Base-by-base conservation (phyloP, 73 alveolate genomes). In the Paramecium octaurelia region DNA sequence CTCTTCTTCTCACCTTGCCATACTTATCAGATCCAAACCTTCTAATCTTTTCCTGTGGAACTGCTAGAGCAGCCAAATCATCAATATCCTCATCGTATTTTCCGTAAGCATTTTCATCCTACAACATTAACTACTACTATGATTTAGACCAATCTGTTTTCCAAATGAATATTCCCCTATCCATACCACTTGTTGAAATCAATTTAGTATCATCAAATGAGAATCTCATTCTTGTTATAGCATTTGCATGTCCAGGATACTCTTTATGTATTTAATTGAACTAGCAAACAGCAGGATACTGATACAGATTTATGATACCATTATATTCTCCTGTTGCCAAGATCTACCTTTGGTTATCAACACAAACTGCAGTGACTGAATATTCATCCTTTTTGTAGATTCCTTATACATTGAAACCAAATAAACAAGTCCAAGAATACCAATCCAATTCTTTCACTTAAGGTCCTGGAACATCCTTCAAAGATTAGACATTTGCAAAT, bases 321-420 rank as follows among this genome's bases (percentile, higher is more conserved):
- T 93, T 92, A 84, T 96, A 99, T 93, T 98, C 99, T 8, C 98
- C 99, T 4, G 99, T 95, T 24, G 99, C 99, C 11, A 98, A 96
- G 4, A 97, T 92, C 29, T 91, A 86, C 71, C 95, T 85, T 50
- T 95, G 83, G 27, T 93, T 80, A 40, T 98, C 94, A 60, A 97
- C 95, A 85, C 99, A 94, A 21, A 96, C 97, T 38, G 98, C 92
- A 83, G 97, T 97, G 0, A 97, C 99, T 86, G 95, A 96, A 94
- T 97, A 94, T 64, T 97, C 97, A 86, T 98, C 99, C n/a, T 97
- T 98, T 46, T 98, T 98, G 98, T 98, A 98, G 7, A 97, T 97
- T 8, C 99, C 99, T 86, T 97, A 93, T 16, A 96, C 99, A 36
- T 97, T 97, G 93, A 94, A 98, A 2, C 99, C 99, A 57, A 98